Evolutionary conservation across 495 filamentous ascomycete species (phyloP).

Genomic region (Astrocystis sublimbata): DNA sequence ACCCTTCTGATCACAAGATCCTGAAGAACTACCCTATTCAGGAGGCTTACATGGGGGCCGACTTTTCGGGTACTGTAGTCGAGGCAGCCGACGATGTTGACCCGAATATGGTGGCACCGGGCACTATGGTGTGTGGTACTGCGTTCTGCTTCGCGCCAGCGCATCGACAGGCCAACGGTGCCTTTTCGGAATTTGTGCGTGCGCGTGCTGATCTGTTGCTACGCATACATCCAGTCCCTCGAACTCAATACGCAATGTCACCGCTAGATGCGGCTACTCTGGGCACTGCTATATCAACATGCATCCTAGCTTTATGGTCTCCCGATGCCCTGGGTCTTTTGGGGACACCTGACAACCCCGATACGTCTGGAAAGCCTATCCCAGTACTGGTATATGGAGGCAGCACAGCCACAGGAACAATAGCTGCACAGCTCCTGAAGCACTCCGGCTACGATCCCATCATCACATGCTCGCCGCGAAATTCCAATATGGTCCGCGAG

Average conservation of each 20-base stretch:
- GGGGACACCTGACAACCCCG: slow-evolving; percentile 30
- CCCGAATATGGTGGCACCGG: slow-evolving; percentile 19
- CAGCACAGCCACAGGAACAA: slow-evolving; percentile 46
- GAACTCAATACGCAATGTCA: neutral
- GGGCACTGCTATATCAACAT: slow-evolving; percentile 13
- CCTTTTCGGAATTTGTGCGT: slow-evolving; percentile 33
- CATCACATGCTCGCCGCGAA: slow-evolving; percentile 56
- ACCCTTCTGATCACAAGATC: slow-evolving; percentile 34
- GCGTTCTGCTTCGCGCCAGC: slow-evolving; percentile 23
- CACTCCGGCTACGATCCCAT: slow-evolving; percentile 47
- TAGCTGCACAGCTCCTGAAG: slow-evolving; percentile 47
- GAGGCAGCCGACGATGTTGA: slow-evolving; percentile 2
- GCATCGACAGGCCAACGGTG: slow-evolving; percentile 21
- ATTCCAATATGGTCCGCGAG: slow-evolving; percentile 53
- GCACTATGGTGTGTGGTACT: slow-evolving; percentile 29
- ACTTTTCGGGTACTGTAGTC: slow-evolving; percentile 28
- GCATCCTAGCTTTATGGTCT: slow-evolving; percentile 14
- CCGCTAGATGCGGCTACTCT: slow-evolving; percentile 28
- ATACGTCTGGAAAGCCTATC: slow-evolving; percentile 18
- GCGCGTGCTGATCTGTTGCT: slow-evolving; percentile 16
- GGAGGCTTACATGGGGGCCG: slow-evolving; percentile 20
- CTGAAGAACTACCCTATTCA: slow-evolving; percentile 13
- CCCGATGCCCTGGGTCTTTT: slow-evolving; percentile 25
- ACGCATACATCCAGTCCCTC: slow-evolving; percentile 17
- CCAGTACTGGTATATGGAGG: slow-evolving; percentile 49